Evolutionary conservation across 805 yeast species (phyloP), one percentile per base, ranked within the genome.

Genomic region (Saccharomycopsis sp.): DNA sequence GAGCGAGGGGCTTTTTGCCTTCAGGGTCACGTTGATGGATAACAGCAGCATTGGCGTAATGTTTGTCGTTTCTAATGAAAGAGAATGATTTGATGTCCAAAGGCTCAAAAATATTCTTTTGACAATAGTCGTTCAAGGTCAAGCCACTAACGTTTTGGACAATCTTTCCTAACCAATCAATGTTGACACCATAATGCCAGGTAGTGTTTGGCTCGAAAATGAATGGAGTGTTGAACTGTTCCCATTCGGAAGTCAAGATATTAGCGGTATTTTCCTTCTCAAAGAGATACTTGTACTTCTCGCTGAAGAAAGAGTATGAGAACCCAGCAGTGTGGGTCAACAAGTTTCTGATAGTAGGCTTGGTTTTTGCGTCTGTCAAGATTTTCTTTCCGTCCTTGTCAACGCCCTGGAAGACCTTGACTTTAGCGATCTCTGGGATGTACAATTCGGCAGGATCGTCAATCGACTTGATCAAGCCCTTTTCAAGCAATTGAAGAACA

Each of bases 291-390:
- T 52, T 54, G 44, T 68, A 64, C 3, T 61, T 38, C 2, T 63
- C 62, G 58, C 65, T 64, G 64, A 69, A 69, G 58, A 73, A 71
- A 3, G 68, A 58, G 59, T 73, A 73, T 12, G 69, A 67, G 24
- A 73, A 69, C 15, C 76, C 76, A 15, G 75, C 68, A 2, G 76
- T 73, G 56, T 73, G 76, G n/a, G 73, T 70, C 17, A 73, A 56
- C 58, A 73, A 64, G 60, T 68, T 66, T 47, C 67, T 62, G 20
- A 71, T 61, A 42, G 75, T 71, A 47, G 71, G 66, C 38, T 67
- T 63, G 15, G 52, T 63, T 38, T 64, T 68, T 24, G 69, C 63
- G 1, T 59, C 55, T 19, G 58, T 66, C 24, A 67, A 58, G 20
- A 60, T 62, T 25, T 64, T 66, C 41, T 66, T 63, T 1, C 63